Base-by-base conservation (phyloP, 495 filamentous ascomycete species). In the Geoglossum glabrum region DNA sequence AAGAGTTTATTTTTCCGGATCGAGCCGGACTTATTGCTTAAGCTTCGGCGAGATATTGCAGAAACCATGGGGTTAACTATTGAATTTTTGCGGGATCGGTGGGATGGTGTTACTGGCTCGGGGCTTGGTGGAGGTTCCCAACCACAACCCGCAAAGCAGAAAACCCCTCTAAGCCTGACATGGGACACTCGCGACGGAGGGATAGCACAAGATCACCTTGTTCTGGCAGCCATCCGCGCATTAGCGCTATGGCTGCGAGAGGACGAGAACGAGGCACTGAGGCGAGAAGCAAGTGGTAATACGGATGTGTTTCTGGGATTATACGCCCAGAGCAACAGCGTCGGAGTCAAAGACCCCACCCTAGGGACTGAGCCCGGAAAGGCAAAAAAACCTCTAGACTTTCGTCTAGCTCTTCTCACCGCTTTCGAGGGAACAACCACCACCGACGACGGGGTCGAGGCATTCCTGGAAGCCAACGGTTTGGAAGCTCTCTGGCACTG, bases 71-170 rank as follows among this genome's bases (percentile, higher is more conserved):
- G 75, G 5, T 67, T 79, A 3, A 71, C 74, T 0, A 72, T 81
- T 62, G 82, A 84, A 64, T 80, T 77, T 65, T 69, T 85, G 0
- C 75, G 80, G 28, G 82, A 85, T 60, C 68, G 81, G 19, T 84
- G 76, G 74, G 81, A 85, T 61, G 75, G 74, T 1, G 72, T 73
- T 10, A 67, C 73, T 17, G 73, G 75, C 0, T 78, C 77, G 17
- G 76, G 73, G 1, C 68, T 73, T 55, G 78, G 77, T 11, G 64
- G 80, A 40, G 73, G 78, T 58, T 70, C 73, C 0, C 69, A 74
- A 26, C 70, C 72, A 13, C 72, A 71, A 54, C 62, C 9, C 59
- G 64, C 10, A 1, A 36, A 55, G 7, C 36, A 61, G 43, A 68
- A 64, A 17, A 65, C 68, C 0, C 71, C 64, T 34, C 62, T 72